Conservation (phyloP, 257 asterid species). For the Plantago major region DNA sequence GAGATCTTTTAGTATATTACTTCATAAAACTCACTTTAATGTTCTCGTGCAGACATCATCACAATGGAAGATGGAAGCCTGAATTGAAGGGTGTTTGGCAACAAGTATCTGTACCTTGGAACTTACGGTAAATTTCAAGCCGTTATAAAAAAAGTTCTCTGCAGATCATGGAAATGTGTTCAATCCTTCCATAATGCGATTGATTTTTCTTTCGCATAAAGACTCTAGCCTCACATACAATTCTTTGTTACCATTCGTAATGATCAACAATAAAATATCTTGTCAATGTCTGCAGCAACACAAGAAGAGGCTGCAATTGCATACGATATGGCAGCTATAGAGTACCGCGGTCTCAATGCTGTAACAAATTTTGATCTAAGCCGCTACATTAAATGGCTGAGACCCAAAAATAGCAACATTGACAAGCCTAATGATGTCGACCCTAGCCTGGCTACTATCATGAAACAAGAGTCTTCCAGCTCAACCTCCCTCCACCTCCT, state of each 20-base stretch:
- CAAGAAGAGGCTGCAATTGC: constrained; percentile 91
- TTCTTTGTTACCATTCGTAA: not conserved
- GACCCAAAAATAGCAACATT: constrained; percentile 25
- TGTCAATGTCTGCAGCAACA: constrained; percentile 44
- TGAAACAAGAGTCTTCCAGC: constrained; percentile 8
- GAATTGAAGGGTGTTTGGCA: constrained; percentile 81
- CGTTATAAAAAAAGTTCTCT: no score
- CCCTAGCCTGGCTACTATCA: constrained; percentile 12
- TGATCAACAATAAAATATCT: not conserved
- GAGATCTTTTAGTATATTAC: no score
- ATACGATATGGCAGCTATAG: constrained; percentile 87
- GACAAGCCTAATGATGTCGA: constrained; percentile 7
- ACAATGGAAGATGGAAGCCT: constrained; percentile 92
- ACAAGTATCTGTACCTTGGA: constrained; percentile 78
- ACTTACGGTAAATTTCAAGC: constrained; percentile 52
- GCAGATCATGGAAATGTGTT: no score
- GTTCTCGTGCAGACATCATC: constrained; percentile 56
- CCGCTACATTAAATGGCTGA: constrained; percentile 80
- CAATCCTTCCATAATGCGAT: no score
- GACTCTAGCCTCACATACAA: not conserved
- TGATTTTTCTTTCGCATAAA: no score
- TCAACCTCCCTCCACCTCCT: constrained; percentile 20
- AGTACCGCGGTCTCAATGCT: constrained; percentile 77
- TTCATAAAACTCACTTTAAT: not conserved
- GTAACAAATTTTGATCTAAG: constrained; percentile 86